Conservation (phyloP, 371 early-diverging fungal genomes). For the Rhizopus sp. region DNA sequence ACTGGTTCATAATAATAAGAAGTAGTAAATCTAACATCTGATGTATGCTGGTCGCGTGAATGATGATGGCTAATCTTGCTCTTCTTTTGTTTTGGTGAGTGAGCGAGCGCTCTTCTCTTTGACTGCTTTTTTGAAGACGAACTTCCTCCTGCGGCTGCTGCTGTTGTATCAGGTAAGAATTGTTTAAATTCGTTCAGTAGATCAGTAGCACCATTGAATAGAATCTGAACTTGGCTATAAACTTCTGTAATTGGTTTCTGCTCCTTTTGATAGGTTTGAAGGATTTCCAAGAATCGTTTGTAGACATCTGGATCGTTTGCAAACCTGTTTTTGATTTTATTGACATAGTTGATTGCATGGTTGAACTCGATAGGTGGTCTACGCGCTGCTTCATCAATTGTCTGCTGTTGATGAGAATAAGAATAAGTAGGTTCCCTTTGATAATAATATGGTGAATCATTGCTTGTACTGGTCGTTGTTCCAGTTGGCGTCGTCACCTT, state of each 20-base stretch:
- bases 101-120: not conserved
- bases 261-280: constrained; percentile 92
- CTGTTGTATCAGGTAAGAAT: constrained; percentile 71
- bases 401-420: constrained; percentile 1
- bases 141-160: not conserved
- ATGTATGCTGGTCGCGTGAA: constrained; percentile 3
- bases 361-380: constrained; percentile 85
- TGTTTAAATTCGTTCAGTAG: constrained; percentile 94
- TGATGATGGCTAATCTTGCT: constrained; percentile 9
- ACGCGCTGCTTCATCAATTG: constrained; percentile 8
- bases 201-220: constrained; percentile 86
- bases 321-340: constrained; percentile 95
- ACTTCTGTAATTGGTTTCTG: constrained; percentile 90
- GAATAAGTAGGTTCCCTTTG: constrained; percentile 4
- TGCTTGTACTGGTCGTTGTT: constrained; percentile 51
- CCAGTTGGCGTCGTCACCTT: constrained; percentile 83
- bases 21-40: constrained; percentile 17
- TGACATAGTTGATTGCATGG: constrained; percentile 95
- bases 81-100: constrained; percentile 13
- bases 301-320: constrained; percentile 81
- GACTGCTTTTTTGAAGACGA: not conserved
- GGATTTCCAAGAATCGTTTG: constrained; percentile 90
- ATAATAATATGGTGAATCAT: constrained; percentile 19
- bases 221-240: constrained; percentile 80
- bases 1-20: constrained; percentile 13